These are phyloP conservation scores for Candida chilensis DNA, from an alignment of 805 yeast genomes.

Conservation along the genomic window DNA sequence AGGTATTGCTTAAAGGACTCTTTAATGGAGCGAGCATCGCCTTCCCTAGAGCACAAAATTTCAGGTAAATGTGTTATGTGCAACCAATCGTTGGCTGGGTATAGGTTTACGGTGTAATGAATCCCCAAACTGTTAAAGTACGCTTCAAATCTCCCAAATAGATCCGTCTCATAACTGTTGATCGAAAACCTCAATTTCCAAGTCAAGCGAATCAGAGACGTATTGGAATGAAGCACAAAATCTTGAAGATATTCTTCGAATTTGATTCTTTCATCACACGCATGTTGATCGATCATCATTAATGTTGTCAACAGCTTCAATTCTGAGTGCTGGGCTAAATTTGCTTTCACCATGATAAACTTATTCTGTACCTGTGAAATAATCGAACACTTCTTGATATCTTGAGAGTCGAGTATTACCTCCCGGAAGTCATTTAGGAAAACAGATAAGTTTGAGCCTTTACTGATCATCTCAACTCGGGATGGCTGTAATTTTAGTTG, in stretches of 20 bases:
- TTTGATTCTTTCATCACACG: slow-evolving; percentile 67
- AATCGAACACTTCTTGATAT: slow-evolving; percentile 15
- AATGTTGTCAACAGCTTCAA: slow-evolving; percentile 9
- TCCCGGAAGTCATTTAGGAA: slow-evolving; percentile 3
- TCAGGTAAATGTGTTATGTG: slow-evolving; percentile 34
- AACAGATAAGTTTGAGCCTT: slow-evolving; percentile 3
- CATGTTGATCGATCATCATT: slow-evolving; percentile 70
- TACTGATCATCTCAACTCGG: slow-evolving; percentile 1
- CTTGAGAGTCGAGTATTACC: slow-evolving; percentile 8
- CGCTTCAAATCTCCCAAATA: slow-evolving; percentile 13
- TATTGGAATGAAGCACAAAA: slow-evolving; percentile 18
- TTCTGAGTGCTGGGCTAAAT: slow-evolving; percentile 1
- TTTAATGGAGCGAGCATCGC: too few relatives aligned
- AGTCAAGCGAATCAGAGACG: slow-evolving; percentile 10
- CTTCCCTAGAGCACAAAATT: too few relatives aligned
- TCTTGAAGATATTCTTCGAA: slow-evolving; percentile 42
- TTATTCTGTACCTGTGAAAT: slow-evolving; percentile 55
- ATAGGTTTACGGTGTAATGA: slow-evolving; percentile 6
- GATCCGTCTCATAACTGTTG: slow-evolving; percentile 14
- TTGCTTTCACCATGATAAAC: slow-evolving; percentile 41
- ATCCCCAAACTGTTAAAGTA: slow-evolving; percentile 39
- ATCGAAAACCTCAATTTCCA: slow-evolving; percentile 10
- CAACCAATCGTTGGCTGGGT: slow-evolving; percentile 5
- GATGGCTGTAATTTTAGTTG: slow-evolving; percentile 1
- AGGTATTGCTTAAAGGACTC: slow-evolving; percentile 32